Percentiles rank a stretch among this genome's conserved stretches.
phyloP scores from a whole-genome alignment of 495 filamentous ascomycete genomes.

The Melanomma pulvis-pyrius region DNA sequence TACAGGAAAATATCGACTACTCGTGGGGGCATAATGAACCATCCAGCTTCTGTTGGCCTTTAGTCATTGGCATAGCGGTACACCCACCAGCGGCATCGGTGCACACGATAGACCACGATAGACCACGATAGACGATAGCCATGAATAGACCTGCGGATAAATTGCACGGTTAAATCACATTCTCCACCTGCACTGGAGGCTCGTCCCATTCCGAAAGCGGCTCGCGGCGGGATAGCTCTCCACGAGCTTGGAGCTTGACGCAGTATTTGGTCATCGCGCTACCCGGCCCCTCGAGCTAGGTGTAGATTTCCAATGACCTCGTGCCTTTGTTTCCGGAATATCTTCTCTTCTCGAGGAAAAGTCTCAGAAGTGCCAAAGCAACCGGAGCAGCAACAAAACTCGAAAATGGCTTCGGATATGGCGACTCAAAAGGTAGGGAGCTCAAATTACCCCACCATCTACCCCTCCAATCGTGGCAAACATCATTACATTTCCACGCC shows the following conservation, averaged over 20 bases:
- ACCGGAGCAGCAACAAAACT: not conserved
- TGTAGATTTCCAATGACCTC: slow-evolving; percentile 14
- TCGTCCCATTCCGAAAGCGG: slow-evolving; percentile 17
- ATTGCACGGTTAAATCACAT: slow-evolving; percentile 27
- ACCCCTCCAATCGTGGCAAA: not conserved
- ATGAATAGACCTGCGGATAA: slow-evolving; percentile 29
- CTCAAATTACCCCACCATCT: slow-evolving; percentile 27
- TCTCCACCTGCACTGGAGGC: slow-evolving; percentile 21
- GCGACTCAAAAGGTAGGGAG: slow-evolving; percentile 8
- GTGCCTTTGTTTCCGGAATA: slow-evolving; percentile 21
- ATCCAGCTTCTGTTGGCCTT: slow-evolving; percentile 1
- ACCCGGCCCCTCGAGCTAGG: not conserved
- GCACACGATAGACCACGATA: slow-evolving; percentile 13
- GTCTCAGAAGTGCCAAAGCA: slow-evolving; percentile 5
- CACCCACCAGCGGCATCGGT: slow-evolving; percentile 25
- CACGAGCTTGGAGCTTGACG: slow-evolving; percentile 5
- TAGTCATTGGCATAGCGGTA: slow-evolving; percentile 20
- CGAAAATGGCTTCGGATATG: slow-evolving; percentile 11
- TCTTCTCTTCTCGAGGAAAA: slow-evolving; percentile 20
- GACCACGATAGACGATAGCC: slow-evolving; percentile 18
- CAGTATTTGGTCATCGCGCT: slow-evolving; percentile 1
- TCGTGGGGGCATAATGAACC: slow-evolving; percentile 6
- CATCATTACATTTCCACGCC: not conserved
- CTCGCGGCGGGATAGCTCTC: slow-evolving; percentile 15
- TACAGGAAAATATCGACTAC: not conserved